Base-by-base conservation (phyloP, 2,329 filamentous ascomycete species). In the Penicillium sclerotigenum region DNA sequence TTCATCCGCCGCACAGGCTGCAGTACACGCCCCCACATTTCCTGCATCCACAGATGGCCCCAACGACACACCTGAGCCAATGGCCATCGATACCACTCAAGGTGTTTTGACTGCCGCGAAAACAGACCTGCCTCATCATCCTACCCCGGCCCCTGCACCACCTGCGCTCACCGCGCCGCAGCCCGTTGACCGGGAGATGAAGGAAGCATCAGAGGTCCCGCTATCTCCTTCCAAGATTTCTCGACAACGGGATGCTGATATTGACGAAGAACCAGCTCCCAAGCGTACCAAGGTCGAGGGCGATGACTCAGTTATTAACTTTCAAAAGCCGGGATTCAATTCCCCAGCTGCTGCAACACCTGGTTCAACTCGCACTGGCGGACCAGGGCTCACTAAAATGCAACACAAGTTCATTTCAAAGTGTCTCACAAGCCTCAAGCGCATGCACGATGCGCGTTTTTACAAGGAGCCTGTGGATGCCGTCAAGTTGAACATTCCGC, bases 281-380 rank as follows among this genome's bases (percentile, higher is more conserved):
- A 97, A 97, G 78, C 87, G 92, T 26, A 85, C 89, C 36, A 93
- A 87, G 75, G 88, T 90, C 0, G 88, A 89, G 16, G 78, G 79
- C 13, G 77, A 80, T 41, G 75, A 76, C 20, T 59, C 66, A 1
- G 76, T 78, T 31, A 72, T 75, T 46, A 75, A 76, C 40, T 77
- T 78, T 65, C 79, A 80, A 61, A 71, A 77, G 13, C 75, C 77
- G 1, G 72, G 76, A 9, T 58, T 76, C 11, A 75, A 79, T 37
- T 68, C 75, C 22, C 69, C 68, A 38, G 68, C 72, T 6, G 69
- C 73, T 10, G 65, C 66, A 18, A 54, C 59, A 8, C 57, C 65
- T 28, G 49, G 45, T 8, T 53, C 60, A 4, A 34, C 43, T 6
- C 40, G 59, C 5, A 42, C 54, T n/a, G 58, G 59, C 9, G 54